phyloP scores from a whole-genome alignment of 176 grass and related monocot genomes.

The Triticum dicoccoides region DNA sequence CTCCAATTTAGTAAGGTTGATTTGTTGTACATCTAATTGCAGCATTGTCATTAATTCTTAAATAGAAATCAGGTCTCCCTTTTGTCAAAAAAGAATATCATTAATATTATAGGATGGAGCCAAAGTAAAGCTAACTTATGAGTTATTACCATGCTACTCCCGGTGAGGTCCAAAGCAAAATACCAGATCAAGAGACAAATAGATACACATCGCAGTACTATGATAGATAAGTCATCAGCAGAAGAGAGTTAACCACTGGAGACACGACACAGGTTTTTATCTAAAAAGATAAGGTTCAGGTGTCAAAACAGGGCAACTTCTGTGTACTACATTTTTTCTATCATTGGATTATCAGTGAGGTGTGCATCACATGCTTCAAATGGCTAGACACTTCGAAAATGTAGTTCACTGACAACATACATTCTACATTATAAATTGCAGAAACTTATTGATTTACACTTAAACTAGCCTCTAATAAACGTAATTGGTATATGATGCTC shows the following conservation, averaged over 20 bases:
- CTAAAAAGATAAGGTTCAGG: neutral
- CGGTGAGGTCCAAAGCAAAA: neutral
- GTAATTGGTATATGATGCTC: slow-evolving; percentile 9
- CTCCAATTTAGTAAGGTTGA: neutral
- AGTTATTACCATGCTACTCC: slow-evolving; percentile 5
- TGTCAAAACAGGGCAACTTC: slow-evolving; percentile 4
- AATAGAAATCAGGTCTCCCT: too few species aligned
- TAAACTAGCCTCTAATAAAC: neutral
- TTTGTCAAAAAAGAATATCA: neutral
- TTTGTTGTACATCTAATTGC: neutral
- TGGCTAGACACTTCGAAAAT: neutral
- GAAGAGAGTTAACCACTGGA: neutral
- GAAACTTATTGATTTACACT: slow-evolving; percentile 13
- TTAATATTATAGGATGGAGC: neutral
- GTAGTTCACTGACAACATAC: neutral
- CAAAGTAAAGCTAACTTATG: slow-evolving; percentile 13
- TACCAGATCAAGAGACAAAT: neutral
- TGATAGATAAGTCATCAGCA: neutral
- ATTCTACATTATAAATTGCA: neutral
- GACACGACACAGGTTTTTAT: neutral
- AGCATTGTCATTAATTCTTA: too few species aligned
- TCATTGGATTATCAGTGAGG: slow-evolving; percentile 6
- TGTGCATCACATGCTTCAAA: slow-evolving; percentile 2
- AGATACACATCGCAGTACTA: neutral
- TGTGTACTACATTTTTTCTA: neutral